Conservation (phyloP, 768 basidiomycete species). For the Panellus pusillus region DNA sequence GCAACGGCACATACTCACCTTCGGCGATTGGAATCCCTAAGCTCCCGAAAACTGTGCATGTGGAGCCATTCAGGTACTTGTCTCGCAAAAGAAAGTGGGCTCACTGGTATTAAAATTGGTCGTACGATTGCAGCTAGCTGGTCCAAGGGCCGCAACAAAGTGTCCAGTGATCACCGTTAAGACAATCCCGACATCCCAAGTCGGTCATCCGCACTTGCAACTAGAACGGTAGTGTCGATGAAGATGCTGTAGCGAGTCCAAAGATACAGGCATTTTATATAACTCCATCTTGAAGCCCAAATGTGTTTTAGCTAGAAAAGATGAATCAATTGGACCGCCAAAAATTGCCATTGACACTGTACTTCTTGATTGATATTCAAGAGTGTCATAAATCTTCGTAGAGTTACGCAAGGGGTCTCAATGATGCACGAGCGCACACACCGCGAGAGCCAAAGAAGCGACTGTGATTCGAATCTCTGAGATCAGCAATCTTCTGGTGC, state of each 20-base stretch:
- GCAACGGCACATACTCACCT: neutral
- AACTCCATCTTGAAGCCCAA: slow-evolving; percentile 5
- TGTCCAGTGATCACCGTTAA: no score
- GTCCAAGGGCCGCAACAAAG: neutral
- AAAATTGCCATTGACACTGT: neutral
- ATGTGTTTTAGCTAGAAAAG: neutral
- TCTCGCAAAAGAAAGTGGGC: neutral
- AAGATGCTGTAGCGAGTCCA: slow-evolving; percentile 7
- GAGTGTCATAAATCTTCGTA: slow-evolving; percentile 12
- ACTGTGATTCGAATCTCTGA: no score
- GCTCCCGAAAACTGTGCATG: neutral
- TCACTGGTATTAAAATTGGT: slow-evolving; percentile 1
- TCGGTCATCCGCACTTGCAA: neutral
- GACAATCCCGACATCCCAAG: no score
- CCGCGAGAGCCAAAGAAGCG: no score
- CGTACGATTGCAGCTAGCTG: neutral
- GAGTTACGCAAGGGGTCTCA: no score
- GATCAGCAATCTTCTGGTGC: no score
- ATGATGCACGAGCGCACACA: no score
- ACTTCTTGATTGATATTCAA: slow-evolving; percentile 10
- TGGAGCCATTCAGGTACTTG: neutral
- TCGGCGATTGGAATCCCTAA: slow-evolving; percentile 1
- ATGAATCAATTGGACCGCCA: neutral
- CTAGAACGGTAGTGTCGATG: slow-evolving; percentile 1
- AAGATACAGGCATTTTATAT: slow-evolving; percentile 6